A percentile compares a stretch with the other conserved stretches of the same genome.
These are phyloP conservation scores for Cajanus cajan DNA, from an alignment of 306 rosid genomes.

Conservation along the genomic window DNA sequence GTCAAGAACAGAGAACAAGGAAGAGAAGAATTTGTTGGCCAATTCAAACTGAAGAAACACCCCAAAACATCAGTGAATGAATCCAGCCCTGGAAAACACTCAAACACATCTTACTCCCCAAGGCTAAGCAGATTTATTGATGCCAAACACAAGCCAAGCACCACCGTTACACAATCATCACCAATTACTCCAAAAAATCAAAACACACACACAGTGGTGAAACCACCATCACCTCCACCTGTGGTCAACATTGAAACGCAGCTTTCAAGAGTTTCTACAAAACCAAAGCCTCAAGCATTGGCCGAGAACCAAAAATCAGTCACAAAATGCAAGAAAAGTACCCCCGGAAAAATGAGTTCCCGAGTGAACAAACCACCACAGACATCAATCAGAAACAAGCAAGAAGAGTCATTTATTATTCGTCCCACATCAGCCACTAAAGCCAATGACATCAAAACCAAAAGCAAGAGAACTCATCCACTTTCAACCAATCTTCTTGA, in stretches of 20 bases:
- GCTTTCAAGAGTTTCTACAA: constrained; percentile 34
- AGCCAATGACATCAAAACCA: constrained; percentile 46
- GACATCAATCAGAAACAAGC: constrained; percentile 48
- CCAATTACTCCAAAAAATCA: constrained; percentile 45
- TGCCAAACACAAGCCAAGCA: constrained; percentile 37
- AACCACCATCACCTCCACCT: constrained; percentile 34
- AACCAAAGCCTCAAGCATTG: constrained; percentile 38
- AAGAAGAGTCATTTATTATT: constrained; percentile 72
- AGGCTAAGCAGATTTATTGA: constrained; percentile 56
- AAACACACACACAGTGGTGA: constrained; percentile 20
- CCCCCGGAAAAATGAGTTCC: constrained; percentile 39
- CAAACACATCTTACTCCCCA: constrained; percentile 42
- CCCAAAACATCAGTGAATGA: constrained; percentile 38
- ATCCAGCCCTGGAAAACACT: constrained; percentile 42
- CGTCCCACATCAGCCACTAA: constrained; percentile 49
- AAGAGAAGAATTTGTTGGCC: constrained; percentile 41
- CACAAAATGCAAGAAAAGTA: constrained; percentile 31
- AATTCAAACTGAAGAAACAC: constrained; percentile 43
- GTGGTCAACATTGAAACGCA: constrained; percentile 30
- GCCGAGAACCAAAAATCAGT: constrained; percentile 14
- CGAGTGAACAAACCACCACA: constrained; percentile 47
- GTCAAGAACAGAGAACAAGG: constrained; percentile 45
- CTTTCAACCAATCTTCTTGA: constrained; percentile 54
- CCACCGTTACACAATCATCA: not conserved
- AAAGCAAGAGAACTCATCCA: constrained; percentile 58